A percentile compares a stretch with the other conserved stretches of the same genome.
phyloP scores from a whole-genome alignment of 805 yeast genomes.

The Geotrichum ghanense region DNA sequence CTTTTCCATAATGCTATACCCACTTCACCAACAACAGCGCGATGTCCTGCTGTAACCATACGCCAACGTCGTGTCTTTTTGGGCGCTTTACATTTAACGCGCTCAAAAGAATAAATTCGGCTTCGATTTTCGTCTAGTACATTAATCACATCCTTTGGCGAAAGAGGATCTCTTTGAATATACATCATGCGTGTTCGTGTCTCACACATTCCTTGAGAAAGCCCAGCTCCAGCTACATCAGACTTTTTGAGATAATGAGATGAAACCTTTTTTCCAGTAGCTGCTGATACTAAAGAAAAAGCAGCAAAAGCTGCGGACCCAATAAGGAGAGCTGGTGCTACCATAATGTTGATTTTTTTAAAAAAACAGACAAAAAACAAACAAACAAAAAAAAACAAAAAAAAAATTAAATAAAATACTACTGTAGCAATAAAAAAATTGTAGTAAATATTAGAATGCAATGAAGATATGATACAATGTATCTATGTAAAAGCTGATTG shows the following conservation, averaged over 20 bases:
- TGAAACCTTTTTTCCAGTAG: not conserved
- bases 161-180: not conserved
- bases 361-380: not conserved
- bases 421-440: too few relatives aligned
- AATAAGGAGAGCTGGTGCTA: not conserved
- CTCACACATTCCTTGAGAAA: not conserved
- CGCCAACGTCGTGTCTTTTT: not conserved
- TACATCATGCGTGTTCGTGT: not conserved
- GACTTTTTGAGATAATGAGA: not conserved
- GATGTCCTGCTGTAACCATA: not conserved
- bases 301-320: constrained; percentile 1
- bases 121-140: not conserved
- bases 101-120: not conserved
- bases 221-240: not conserved
- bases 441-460: too few relatives aligned
- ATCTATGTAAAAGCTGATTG: too few relatives aligned
- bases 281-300: not conserved
- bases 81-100: not conserved
- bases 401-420: too few relatives aligned
- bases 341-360: too few relatives aligned
- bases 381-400: not conserved
- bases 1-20: not conserved
- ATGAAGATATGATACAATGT: too few relatives aligned
- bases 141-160: not conserved
- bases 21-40: not conserved